Percentiles rank a stretch among this genome's conserved stretches.
These are phyloP conservation scores for Aspergillus affinis DNA, from an alignment of 495 filamentous ascomycete species.

Conservation along the genomic window DNA sequence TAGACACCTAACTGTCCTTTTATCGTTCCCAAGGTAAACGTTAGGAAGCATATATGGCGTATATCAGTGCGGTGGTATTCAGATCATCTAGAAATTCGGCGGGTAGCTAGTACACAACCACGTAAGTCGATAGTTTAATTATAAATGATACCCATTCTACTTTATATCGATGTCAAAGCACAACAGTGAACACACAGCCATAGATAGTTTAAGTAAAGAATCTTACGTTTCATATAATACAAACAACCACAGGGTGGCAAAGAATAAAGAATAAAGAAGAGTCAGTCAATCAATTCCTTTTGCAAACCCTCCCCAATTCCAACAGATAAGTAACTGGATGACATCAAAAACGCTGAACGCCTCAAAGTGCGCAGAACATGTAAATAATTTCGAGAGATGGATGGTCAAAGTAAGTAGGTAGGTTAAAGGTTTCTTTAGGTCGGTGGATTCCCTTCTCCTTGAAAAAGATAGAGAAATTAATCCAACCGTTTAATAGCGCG, in stretches of 20 bases:
- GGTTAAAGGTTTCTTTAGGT: background rate
- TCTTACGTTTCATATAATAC: background rate
- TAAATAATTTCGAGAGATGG: background rate
- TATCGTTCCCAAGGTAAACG: background rate
- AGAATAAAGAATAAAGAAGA: background rate
- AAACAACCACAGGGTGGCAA: background rate
- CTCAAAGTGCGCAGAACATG: background rate
- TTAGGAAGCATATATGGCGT: background rate
- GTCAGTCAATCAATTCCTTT: background rate
- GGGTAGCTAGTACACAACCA: background rate
- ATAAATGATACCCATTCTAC: slow-evolving; percentile 32
- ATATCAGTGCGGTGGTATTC: background rate
- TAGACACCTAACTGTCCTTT: slow-evolving; percentile 25
- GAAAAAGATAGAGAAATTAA: too few species aligned
- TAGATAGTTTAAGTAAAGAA: too few species aligned
- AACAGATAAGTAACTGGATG: background rate
- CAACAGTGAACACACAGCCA: too few species aligned
- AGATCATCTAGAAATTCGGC: background rate
- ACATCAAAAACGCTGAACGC: background rate
- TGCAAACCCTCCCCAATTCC: background rate
- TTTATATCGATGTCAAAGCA: background rate
- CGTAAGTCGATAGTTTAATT: background rate
- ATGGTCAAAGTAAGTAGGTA: background rate
- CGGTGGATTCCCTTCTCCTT: too few species aligned
- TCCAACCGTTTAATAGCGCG: slow-evolving; percentile 9